Evolutionary conservation across 164 flowering plant species (phyloP).

Genomic region (Annona squamosa): DNA sequence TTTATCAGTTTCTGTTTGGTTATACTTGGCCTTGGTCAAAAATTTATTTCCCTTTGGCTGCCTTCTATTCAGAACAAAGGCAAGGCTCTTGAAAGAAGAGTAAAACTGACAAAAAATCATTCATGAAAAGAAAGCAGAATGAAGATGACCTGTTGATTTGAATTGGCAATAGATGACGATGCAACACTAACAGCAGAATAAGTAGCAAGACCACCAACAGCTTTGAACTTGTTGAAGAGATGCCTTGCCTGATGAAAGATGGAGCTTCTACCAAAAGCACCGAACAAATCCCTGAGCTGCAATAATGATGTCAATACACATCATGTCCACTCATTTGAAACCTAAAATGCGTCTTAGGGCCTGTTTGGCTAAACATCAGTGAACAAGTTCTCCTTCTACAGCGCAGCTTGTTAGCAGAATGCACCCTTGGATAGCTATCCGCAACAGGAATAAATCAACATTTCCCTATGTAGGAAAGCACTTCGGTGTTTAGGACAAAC

Average conservation of each 20-base stretch:
- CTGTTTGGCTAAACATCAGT: no score
- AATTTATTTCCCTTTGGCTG: no score
- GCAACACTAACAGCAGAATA: slow-evolving; percentile 48
- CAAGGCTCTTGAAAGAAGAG: background rate
- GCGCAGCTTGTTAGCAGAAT: no score
- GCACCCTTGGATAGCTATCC: no score
- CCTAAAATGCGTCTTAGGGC: no score
- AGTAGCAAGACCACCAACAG: slow-evolving; percentile 34
- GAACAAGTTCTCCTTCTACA: no score
- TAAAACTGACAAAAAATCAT: background rate
- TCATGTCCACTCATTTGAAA: background rate
- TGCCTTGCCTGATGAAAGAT: slow-evolving; percentile 53
- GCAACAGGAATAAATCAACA: no score
- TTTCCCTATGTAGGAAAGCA: no score
- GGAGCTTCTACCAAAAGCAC: slow-evolving; percentile 40
- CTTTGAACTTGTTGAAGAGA: slow-evolving; percentile 50
- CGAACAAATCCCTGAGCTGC: slow-evolving; percentile 34
- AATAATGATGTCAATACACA: slow-evolving; percentile 22
- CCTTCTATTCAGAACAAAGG: no score
- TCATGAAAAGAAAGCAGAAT: background rate
- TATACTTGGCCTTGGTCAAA: no score
- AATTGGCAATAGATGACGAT: slow-evolving; percentile 35
- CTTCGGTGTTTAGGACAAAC: no score
- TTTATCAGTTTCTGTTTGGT: no score
- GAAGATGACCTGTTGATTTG: slow-evolving; percentile 49